Evolutionary conservation across 345 rosid species (phyloP), one percentile per base, ranked within the genome.

Genomic region (Brassica carinata): DNA sequence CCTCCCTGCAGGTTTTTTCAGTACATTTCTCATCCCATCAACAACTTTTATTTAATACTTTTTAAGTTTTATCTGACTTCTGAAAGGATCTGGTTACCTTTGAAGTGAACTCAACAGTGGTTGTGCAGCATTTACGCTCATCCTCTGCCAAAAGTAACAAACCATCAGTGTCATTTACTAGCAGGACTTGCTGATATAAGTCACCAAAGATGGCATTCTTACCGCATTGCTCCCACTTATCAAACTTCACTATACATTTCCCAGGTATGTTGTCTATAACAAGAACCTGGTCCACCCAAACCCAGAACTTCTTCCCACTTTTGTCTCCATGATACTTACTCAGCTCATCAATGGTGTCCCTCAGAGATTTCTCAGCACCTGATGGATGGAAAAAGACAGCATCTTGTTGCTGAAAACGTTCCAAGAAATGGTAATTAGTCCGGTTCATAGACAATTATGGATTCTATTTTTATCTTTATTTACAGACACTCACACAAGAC

Each of bases 201-300:
- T 43, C 53, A 53, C 64, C 76, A 63, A 26, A 72, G 5, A 33
- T 2, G n/a, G 7, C 15, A 0, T 58, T 13, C 30, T 38, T 58
- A 96, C 99, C 99, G 8, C 70, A 86, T 81, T 74, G 78, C 63
- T 94, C 97, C 97, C 96, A 96, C 72, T 90, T 90, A 68, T 88
- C 75, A 76, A 88, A 90, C 89, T 90, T 92, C 67, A 88, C 88
- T 5, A 85, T 84, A 88, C 90, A 94, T 55, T 85, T 75, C 58
- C 81, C 91, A 2, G 89, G 77, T 82, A 84, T 87, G 38, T 82
- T 84, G 75, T 86, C 87, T 48, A 80, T 75, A 27, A 91, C 70
- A 38, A 88, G 71, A 40, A 92, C 90, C 67, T 79, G 86, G 84
- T 96, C 99, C 65, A 94, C 88, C 99, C 98, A 96, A 38, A 92